Base-by-base conservation (phyloP, 495 filamentous ascomycete species). In the Neohortaea acidophila region DNA sequence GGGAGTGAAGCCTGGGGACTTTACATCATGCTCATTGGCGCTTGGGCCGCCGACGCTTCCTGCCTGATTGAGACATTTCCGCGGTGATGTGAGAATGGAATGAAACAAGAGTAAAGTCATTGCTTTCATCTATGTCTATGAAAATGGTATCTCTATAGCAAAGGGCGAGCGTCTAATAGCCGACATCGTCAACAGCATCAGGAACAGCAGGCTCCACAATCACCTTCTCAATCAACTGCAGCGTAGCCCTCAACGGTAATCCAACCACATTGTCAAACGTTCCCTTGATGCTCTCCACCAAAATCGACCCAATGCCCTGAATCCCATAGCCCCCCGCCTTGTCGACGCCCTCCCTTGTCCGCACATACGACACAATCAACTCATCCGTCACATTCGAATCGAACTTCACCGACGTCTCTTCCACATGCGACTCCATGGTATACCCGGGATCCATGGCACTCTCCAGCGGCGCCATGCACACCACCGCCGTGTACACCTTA, bases 321-420 rank as follows among this genome's bases (percentile, higher is more conserved):
- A 96, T 65, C 8, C 84, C 91, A 60, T 97, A 97, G 0, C 89
- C 91, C 1, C 89, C 89, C 0, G 89, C 91, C 67, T 96, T 97
- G 59, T 97, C 89, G 18, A 67, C 84, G 1, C 91, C 89, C 63
- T 97, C 91, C 28, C 91, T 66, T 23, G 87, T 96, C 43, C 65
- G 65, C 39, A 97, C 85, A 65, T 97, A 97, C 19, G 75, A 71
- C 55, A 80, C 57, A 21, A 97, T 73, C 59, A 93, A 51, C 18
- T 92, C 86, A 58, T 94, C 84, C 41, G 72, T 74, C 20, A 79
- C 76, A 54, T 65, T 67, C 34, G 60, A 62, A 56, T 77, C 78
- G 61, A 97, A 96, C 49, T 62, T 63, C 13, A 97, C 89, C 33
- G 62, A 61, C 32, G 89, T 94, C 66, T 89, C 86, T 61, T 94